These are phyloP conservation scores for Cyberlindnera subsufficiens DNA, from an alignment of 805 yeast genomes.

Conservation along the genomic window DNA sequence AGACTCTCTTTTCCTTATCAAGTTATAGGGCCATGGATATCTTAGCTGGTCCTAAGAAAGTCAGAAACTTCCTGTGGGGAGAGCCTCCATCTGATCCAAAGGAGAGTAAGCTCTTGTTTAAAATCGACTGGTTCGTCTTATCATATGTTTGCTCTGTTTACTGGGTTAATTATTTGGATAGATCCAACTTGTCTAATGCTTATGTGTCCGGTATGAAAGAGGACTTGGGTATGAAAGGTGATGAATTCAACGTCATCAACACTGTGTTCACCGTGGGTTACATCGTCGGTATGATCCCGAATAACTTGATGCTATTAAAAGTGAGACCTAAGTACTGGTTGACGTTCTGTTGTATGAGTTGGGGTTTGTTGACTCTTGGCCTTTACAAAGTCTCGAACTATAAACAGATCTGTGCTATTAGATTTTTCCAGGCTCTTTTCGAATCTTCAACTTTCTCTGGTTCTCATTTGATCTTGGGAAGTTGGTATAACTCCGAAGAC, in stretches of 20 bases:
- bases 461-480: conserved; percentile 47
- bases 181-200: conserved; percentile 50
- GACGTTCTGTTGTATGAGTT: conserved; percentile 44
- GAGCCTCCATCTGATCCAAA: conserved; percentile 18
- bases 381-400: conserved; percentile 42
- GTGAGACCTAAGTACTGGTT: conserved; percentile 55
- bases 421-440: conserved; percentile 57
- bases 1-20: background rate
- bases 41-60: conserved; percentile 6
- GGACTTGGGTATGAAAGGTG: conserved; percentile 41
- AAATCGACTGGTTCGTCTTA: conserved; percentile 23
- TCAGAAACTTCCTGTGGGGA: conserved; percentile 20
- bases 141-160: conserved; percentile 19
- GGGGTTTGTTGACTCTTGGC: conserved; percentile 53
- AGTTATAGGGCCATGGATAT: too few relatives aligned
- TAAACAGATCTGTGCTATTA: conserved; percentile 45
- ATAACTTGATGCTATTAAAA: conserved; percentile 45
- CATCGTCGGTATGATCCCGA: conserved; percentile 56
- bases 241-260: conserved; percentile 45
- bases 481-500: conserved; percentile 42
- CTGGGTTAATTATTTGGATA: conserved; percentile 49
- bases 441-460: conserved; percentile 55
- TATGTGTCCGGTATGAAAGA: conserved; percentile 67
- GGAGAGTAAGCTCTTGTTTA: conserved; percentile 18
- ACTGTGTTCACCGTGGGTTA: conserved; percentile 59